Evolutionary conservation across 768 basidiomycete species (phyloP).

Genomic region (Exsudoporus frostii): DNA sequence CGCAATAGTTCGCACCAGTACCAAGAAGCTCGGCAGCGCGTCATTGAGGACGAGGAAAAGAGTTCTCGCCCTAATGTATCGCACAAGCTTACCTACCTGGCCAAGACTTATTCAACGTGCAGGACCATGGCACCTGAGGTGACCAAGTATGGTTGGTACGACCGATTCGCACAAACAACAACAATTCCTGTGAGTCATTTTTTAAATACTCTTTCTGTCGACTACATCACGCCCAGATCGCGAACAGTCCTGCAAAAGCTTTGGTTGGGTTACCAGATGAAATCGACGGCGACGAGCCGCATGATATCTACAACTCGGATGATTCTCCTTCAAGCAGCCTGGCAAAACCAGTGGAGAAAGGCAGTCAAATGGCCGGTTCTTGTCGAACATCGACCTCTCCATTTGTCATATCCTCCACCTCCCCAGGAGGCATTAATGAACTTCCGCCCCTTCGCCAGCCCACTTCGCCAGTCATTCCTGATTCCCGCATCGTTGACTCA

Average conservation of each 20-base stretch:
- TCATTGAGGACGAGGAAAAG: slow-evolving; percentile 33
- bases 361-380: not conserved
- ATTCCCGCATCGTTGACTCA: not conserved
- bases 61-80: slow-evolving; percentile 35
- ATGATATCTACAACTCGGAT: not conserved
- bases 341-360: not conserved
- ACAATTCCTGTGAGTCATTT: slow-evolving; percentile 23
- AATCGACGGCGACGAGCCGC: not conserved
- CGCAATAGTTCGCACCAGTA: slow-evolving; percentile 16
- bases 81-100: slow-evolving; percentile 42
- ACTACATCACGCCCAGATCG: slow-evolving; percentile 17
- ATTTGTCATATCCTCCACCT: not conserved
- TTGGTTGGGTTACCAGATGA: slow-evolving; percentile 12
- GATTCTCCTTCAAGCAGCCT: not conserved
- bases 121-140: slow-evolving; percentile 41
- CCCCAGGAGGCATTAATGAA: not conserved
- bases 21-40: slow-evolving; percentile 1
- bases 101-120: slow-evolving; percentile 47
- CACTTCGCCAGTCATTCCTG: not conserved
- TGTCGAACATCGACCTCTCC: not conserved
- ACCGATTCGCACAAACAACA: slow-evolving; percentile 32
- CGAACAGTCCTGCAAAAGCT: slow-evolving; percentile 9
- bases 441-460: not conserved
- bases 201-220: not conserved
- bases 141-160: slow-evolving; percentile 62